These are phyloP conservation scores for Penicillium macrosclerotiorum DNA, from an alignment of 495 filamentous ascomycete genomes.

Conservation along the genomic window DNA sequence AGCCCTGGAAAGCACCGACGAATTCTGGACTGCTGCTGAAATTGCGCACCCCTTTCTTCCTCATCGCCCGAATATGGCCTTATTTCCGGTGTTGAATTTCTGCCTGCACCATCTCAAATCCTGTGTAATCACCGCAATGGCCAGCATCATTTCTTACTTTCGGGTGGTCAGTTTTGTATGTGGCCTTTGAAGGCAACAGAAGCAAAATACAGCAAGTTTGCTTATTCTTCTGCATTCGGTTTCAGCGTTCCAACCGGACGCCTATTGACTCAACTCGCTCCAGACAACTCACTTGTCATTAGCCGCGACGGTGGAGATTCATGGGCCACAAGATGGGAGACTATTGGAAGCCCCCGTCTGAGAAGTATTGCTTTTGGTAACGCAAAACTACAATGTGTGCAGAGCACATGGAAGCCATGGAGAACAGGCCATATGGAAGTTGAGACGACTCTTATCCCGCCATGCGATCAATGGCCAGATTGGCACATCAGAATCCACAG, in stretches of 20 bases:
- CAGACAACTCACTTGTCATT: constrained; percentile 2
- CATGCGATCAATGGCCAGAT: constrained; percentile 1
- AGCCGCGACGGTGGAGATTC: constrained; percentile 1
- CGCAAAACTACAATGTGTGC: not conserved
- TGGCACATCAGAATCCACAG: constrained; percentile 6
- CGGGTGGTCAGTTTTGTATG: not conserved
- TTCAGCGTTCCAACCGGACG: constrained; percentile 1
- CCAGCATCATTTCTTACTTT: constrained; percentile 4
- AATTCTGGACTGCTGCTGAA: constrained; percentile 6
- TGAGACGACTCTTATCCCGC: constrained; percentile 1
- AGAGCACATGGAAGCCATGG: constrained; percentile 3
- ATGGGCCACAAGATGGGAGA: not conserved
- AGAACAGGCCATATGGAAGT: not conserved
- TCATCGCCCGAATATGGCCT: too few species aligned
- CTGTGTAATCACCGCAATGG: constrained; percentile 1
- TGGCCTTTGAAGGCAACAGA: not conserved
- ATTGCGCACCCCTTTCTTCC: not conserved
- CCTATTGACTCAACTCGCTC: constrained; percentile 1
- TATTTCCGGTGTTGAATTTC: too few species aligned
- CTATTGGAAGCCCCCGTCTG: not conserved
- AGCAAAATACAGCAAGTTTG: constrained; percentile 5
- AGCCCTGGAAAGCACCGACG: constrained; percentile 37
- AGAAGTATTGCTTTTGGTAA: not conserved
- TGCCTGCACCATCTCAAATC: not conserved
- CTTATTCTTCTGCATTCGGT: constrained; percentile 3